Evolutionary conservation across 1,139 yeast species (phyloP).

Genomic region (Pichiaceae sp.): DNA sequence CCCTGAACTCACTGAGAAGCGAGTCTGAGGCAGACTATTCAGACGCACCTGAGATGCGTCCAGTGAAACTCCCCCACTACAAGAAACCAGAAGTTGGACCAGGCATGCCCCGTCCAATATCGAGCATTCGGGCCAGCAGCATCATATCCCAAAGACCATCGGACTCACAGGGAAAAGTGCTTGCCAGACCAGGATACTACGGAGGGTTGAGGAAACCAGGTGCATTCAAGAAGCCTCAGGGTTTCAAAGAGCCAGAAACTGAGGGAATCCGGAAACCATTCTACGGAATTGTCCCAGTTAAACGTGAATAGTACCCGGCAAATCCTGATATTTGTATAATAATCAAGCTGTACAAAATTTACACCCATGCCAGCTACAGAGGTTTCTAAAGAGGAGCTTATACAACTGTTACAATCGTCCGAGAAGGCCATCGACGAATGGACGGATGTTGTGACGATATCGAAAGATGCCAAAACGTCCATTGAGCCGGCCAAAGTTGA

Average conservation of each 20-base stretch:
- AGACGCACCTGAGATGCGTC: slow-evolving; percentile 5
- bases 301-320: slow-evolving; percentile 1
- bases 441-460: background rate
- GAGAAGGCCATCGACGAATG: slow-evolving; percentile 1
- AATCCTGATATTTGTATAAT: background rate
- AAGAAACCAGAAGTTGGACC: slow-evolving; percentile 24
- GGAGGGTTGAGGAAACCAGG: slow-evolving; percentile 43
- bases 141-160: background rate
- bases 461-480: background rate
- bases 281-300: slow-evolving; percentile 15
- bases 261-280: slow-evolving; percentile 13
- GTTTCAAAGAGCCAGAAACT: slow-evolving; percentile 4
- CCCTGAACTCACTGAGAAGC: background rate
- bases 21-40: background rate
- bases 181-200: slow-evolving; percentile 7
- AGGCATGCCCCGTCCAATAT: background rate
- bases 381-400: background rate
- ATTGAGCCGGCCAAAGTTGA: slow-evolving; percentile 28
- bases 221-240: slow-evolving; percentile 34
- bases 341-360: background rate
- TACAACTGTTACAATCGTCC: background rate
- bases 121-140: background rate
- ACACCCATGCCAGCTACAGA: background rate
- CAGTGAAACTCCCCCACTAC: slow-evolving; percentile 34
- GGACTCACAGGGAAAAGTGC: slow-evolving; percentile 1